A percentile compares a stretch with the other conserved stretches of the same genome.
Conservation (phyloP, 2,329 filamentous ascomycete species). For the Ilyonectria destructans region DNA sequence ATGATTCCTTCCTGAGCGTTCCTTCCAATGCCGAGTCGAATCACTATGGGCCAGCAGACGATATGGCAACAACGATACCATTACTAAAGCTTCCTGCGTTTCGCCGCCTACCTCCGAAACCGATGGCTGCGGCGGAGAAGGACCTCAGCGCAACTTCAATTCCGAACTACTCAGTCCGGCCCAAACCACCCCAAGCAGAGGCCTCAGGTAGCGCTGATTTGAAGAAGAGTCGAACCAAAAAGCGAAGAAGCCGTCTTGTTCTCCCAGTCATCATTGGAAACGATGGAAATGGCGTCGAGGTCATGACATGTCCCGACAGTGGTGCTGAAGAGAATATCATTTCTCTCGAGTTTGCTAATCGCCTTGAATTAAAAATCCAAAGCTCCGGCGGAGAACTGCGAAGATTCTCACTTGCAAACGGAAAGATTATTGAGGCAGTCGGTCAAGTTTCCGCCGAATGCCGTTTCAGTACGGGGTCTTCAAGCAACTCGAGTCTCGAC, state of each 20-base stretch:
- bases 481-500: not conserved
- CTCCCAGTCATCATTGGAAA: not conserved
- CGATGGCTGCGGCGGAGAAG: too few relatives aligned
- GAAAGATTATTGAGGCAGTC: slow-evolving; percentile 4
- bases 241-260: slow-evolving; percentile 6
- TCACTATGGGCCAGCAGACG: too few relatives aligned
- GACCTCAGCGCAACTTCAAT: too few relatives aligned
- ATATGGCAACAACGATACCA: too few relatives aligned
- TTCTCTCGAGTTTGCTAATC: not conserved
- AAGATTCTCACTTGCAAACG: slow-evolving; percentile 12
- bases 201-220: not conserved
- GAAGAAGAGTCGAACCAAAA: not conserved
- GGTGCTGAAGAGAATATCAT: slow-evolving; percentile 28
- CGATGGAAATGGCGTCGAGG: not conserved
- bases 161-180: too few relatives aligned
- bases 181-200: too few relatives aligned
- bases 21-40: too few relatives aligned
- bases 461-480: not conserved
- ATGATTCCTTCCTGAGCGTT: too few relatives aligned
- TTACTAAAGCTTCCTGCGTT: too few relatives aligned
- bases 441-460: not conserved
- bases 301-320: slow-evolving; percentile 20
- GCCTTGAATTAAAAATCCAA: not conserved
- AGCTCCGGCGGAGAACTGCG: not conserved
- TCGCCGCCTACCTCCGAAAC: too few relatives aligned